Conservation (phyloP, 2,329 filamentous ascomycete species). For the Penicillium sp. region DNA sequence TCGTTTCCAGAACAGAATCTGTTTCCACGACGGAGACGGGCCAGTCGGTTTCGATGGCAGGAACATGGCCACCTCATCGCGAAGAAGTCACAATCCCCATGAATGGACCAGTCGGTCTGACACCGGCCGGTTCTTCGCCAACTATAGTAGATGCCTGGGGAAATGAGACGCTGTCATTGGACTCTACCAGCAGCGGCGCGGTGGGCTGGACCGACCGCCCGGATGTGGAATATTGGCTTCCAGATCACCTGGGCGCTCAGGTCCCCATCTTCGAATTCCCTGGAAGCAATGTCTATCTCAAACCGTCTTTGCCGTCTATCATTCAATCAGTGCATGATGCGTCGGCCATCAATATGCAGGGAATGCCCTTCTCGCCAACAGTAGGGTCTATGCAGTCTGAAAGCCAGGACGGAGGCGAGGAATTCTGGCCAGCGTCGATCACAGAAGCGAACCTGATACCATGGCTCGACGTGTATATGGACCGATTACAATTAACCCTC, state of each 20-base stretch:
- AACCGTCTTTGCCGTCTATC: constrained; percentile 33
- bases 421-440: constrained; percentile 39
- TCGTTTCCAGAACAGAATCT: constrained; percentile 15
- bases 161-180: constrained; percentile 19
- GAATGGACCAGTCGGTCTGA: constrained; percentile 18
- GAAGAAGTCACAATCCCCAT: constrained; percentile 20
- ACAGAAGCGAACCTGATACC: constrained; percentile 40
- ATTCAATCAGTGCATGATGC: constrained; percentile 24
- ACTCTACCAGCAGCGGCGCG: constrained; percentile 17
- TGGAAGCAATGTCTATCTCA: constrained; percentile 35
- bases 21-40: constrained; percentile 17
- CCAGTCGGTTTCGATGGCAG: constrained; percentile 18
- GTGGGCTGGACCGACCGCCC: constrained; percentile 28
- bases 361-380: constrained; percentile 19
- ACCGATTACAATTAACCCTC: constrained; percentile 42
- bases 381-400: constrained; percentile 17
- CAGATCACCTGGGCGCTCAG: constrained; percentile 32
- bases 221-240: constrained; percentile 35
- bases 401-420: constrained; percentile 17
- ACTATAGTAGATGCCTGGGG: constrained; percentile 23
- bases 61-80: constrained; percentile 18
- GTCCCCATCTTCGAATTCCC: constrained; percentile 32
- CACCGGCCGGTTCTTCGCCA: constrained; percentile 16
- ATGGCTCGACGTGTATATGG: constrained; percentile 44
- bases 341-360: constrained; percentile 18